Evolutionary conservation across 2,329 filamentous ascomycete genomes (phyloP).

Genomic region (Verticillium albo-atrum): DNA sequence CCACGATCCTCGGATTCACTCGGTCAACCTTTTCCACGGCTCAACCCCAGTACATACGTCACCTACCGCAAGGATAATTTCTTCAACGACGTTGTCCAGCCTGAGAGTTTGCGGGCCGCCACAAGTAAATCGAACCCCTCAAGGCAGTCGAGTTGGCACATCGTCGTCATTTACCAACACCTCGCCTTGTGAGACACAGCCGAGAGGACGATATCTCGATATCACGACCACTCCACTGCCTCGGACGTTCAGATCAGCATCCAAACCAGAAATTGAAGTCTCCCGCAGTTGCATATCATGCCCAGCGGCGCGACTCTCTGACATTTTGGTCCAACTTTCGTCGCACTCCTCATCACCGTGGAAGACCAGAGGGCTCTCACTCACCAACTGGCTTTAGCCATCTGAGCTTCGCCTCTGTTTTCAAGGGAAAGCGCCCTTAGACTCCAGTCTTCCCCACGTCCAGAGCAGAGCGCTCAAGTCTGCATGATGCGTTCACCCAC

Average conservation of each 20-base stretch:
- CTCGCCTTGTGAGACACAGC: not conserved
- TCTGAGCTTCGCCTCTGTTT: not conserved
- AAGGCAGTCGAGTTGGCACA: not conserved
- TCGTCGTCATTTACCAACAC: not conserved
- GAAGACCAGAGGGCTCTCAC: not conserved
- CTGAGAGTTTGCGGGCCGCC: too few relatives aligned
- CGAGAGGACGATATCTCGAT: not conserved
- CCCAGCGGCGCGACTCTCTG: not conserved
- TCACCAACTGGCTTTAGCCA: not conserved
- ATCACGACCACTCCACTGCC: not conserved
- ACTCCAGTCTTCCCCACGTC: too few relatives aligned
- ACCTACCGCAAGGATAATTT: not conserved
- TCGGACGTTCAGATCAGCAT: not conserved
- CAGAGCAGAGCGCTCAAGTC: too few relatives aligned
- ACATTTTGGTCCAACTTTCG: not conserved
- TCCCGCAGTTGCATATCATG: not conserved
- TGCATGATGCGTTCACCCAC: not conserved
- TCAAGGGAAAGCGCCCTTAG: too few relatives aligned
- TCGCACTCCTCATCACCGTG: not conserved
- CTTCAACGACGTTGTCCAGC: too few relatives aligned
- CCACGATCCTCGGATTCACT: not conserved
- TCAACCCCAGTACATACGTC: not conserved
- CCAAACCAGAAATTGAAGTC: too few relatives aligned
- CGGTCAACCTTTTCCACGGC: not conserved
- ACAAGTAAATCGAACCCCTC: too few relatives aligned